Evolutionary conservation across 1,284 basidiomycete species (phyloP).

Genomic region (Tilletiaria anomala): DNA sequence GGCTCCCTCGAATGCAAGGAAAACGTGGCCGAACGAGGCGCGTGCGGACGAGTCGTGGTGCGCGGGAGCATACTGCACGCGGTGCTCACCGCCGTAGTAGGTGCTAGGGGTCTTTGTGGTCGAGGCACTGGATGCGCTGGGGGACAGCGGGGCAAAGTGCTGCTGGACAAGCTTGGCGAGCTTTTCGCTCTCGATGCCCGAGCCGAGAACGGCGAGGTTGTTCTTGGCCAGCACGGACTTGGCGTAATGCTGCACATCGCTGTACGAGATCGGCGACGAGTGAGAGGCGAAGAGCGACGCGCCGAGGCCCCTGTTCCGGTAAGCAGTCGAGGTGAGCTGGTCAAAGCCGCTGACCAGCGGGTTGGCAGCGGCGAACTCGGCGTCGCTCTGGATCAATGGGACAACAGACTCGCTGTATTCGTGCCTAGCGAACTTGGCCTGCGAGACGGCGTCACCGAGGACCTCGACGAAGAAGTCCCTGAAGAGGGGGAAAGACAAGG

Average conservation of each 20-base stretch:
- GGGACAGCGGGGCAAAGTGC: slow-evolving; percentile 19
- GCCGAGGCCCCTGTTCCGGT: slow-evolving; percentile 31
- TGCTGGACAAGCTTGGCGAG: slow-evolving; percentile 22
- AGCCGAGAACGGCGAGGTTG: slow-evolving; percentile 36
- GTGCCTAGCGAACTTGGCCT: slow-evolving; percentile 25
- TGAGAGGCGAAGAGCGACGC: slow-evolving; percentile 34
- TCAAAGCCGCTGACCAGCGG: slow-evolving; percentile 28
- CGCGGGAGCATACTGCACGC: slow-evolving; percentile 23
- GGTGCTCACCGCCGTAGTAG: slow-evolving; percentile 38
- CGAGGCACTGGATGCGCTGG: slow-evolving; percentile 5
- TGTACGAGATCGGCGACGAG: slow-evolving; percentile 22
- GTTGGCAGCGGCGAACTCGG: slow-evolving; percentile 20
- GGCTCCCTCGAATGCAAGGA: slow-evolving; percentile 34
- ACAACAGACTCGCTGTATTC: slow-evolving; percentile 37
- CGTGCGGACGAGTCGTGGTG: slow-evolving; percentile 24
- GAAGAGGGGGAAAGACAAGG: too few relatives aligned
- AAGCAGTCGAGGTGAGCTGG: slow-evolving; percentile 31
- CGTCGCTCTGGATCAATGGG: slow-evolving; percentile 26
- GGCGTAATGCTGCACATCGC: slow-evolving; percentile 18
- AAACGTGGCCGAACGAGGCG: slow-evolving; percentile 22
- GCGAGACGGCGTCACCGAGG: slow-evolving; percentile 30
- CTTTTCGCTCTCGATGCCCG: slow-evolving; percentile 22
- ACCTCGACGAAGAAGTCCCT: slow-evolving; percentile 34
- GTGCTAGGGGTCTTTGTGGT: slow-evolving; percentile 15
- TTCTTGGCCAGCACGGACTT: slow-evolving; percentile 25